Conservation (phyloP, 164 flowering plant species). For the Magnolia changhungtana region DNA sequence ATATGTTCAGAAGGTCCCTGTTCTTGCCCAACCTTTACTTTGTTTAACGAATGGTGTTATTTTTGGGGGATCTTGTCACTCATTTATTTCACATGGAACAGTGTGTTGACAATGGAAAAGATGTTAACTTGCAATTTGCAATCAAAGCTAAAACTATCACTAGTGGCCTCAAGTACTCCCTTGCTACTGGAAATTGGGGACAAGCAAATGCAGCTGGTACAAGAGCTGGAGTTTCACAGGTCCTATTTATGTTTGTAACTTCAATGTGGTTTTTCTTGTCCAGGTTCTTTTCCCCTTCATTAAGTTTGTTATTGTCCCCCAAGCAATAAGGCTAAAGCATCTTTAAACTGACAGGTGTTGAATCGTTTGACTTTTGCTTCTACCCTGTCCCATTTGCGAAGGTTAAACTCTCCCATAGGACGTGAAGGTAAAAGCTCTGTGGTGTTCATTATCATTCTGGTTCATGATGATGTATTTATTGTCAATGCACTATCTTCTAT, state of each 20-base stretch:
- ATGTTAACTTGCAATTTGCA: conserved; percentile 90
- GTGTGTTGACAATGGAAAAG: conserved; percentile 98
- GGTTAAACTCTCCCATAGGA: conserved; percentile 96
- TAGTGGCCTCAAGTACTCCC: conserved; percentile 95
- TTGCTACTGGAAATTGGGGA: conserved; percentile 99
- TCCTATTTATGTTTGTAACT: neutral
- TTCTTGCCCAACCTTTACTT: neutral
- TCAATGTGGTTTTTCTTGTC: neutral
- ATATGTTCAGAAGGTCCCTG: conserved; percentile 84
- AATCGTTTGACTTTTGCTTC: conserved; percentile 97
- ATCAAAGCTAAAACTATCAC: conserved; percentile 97
- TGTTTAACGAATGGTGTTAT: neutral
- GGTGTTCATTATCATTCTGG: neutral
- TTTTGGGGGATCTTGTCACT: conserved; percentile 5
- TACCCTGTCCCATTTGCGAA: conserved; percentile 86
- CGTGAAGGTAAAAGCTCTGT: conserved; percentile 68
- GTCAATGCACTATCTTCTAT: too few relatives aligned
- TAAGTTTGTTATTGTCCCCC: neutral
- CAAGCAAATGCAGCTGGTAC: conserved; percentile 99
- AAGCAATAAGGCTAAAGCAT: neutral
- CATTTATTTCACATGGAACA: conserved; percentile 24
- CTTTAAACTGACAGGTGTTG: conserved; percentile 51
- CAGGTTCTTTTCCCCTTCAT: neutral
- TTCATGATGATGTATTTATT: too few relatives aligned
- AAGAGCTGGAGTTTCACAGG: conserved; percentile 99